A percentile compares a stretch with the other conserved stretches of the same genome.
These are phyloP conservation scores for Salix suchowensis DNA, from an alignment of 345 rosid genomes.

Conservation along the genomic window DNA sequence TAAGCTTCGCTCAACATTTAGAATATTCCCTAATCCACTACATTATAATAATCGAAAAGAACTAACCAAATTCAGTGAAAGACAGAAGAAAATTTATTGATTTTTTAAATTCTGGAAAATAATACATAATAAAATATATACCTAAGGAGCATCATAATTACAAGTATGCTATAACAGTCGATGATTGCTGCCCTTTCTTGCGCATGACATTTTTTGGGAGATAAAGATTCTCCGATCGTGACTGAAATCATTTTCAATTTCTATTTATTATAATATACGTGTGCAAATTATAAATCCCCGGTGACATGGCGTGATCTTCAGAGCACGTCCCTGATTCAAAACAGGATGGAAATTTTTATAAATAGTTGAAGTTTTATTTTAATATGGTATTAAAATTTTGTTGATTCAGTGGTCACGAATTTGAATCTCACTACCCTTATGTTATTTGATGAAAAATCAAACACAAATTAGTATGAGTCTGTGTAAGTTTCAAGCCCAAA, in stretches of 20 bases:
- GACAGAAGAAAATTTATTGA: not conserved
- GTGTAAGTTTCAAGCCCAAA: too few relatives aligned
- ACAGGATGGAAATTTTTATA: too few relatives aligned
- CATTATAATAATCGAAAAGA: not conserved
- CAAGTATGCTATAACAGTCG: not conserved
- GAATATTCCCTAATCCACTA: not conserved
- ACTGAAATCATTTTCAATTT: not conserved
- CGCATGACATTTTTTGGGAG: not conserved
- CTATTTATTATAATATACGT: too few relatives aligned
- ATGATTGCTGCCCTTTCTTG: not conserved
- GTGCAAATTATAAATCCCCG: not conserved
- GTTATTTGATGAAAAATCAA: too few relatives aligned
- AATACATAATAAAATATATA: not conserved
- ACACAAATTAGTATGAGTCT: too few relatives aligned
- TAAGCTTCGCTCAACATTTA: too few relatives aligned
- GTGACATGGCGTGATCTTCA: too few relatives aligned
- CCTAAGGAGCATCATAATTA: not conserved
- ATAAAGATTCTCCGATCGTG: not conserved
- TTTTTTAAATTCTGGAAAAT: too few relatives aligned
- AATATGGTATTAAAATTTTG: rapidly evolving
- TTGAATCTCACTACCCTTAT: rapidly evolving
- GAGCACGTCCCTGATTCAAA: too few relatives aligned
- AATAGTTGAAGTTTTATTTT: too few relatives aligned
- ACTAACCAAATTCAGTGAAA: not conserved
- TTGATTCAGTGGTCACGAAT: too few relatives aligned